phyloP scores from a whole-genome alignment of 805 yeast genomes.

The Candida palmyrensis region DNA sequence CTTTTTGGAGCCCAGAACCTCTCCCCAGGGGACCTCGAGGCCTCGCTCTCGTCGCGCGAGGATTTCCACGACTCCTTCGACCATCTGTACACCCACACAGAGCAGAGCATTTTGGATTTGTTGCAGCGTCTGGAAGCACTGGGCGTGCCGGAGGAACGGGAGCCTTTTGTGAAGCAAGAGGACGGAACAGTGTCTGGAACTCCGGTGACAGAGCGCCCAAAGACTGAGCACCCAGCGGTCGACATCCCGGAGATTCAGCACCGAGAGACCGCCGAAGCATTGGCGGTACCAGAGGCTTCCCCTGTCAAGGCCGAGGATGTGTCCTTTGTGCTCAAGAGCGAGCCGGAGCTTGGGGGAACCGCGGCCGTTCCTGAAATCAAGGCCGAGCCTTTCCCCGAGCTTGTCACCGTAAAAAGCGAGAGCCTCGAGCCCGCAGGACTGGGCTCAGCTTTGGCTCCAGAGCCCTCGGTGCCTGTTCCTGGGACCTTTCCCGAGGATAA shows the following conservation, averaged over 20 bases:
- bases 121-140: conserved; percentile 16
- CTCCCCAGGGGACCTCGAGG: not conserved
- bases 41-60: conserved; percentile 5
- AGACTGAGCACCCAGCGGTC: not conserved
- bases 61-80: conserved; percentile 27
- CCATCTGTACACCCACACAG: conserved; percentile 29
- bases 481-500: not conserved
- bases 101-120: conserved; percentile 36
- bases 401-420: not conserved
- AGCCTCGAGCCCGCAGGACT: not conserved
- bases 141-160: not conserved
- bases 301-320: not conserved
- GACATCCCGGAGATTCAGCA: not conserved
- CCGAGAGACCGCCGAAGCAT: not conserved
- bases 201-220: not conserved
- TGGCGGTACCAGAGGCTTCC: not conserved
- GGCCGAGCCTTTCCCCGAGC: not conserved
- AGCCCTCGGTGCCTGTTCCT: too few species aligned
- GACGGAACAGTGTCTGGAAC: not conserved
- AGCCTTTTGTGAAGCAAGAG: not conserved
- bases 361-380: not conserved
- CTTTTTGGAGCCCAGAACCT: not conserved
- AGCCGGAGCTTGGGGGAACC: conserved; percentile 1
- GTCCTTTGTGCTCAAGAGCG: not conserved
- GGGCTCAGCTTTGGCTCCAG: not conserved